Evolutionary conservation across 192 early-diverging fungal species (phyloP), one percentile per base, ranked within the genome.

Genomic region (Coemansia sp.): DNA sequence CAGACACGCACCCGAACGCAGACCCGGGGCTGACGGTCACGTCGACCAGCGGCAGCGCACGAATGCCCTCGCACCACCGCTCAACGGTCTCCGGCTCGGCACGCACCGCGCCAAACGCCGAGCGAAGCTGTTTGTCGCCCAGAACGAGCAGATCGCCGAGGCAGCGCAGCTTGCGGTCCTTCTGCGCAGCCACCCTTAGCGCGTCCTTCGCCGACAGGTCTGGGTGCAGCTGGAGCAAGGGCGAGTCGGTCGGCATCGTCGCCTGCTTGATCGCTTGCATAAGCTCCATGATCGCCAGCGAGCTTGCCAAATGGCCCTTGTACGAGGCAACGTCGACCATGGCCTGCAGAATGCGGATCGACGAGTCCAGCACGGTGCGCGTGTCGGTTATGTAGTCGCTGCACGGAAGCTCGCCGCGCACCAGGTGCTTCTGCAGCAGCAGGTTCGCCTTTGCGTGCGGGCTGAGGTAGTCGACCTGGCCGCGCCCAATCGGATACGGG

Each of bases 231-330:
- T 87, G 89, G 42, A 88, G 55, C 14, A 98, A 64, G 0, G 82
- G 66, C 10, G 93, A 94, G 27, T 92, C 86, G 0, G 86, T 77
- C 2, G 85, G 81, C 92, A 93, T 93, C 1, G 83, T 76, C 1
- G 89, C 95, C 73, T 96, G 95, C 77, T 98, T 98, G 60, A 98
- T 83, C 35, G 89, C 91, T 80, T 99, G 95, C 56, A 95, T 74
- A 56, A 95, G 79, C 48, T 84, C 81, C 86, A 98, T 93, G 16
- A 88, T 75, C 1, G 87, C 88, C 48, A 94, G 48, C 32, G 84
- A 73, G 0, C 86, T 85, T 4, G 55, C 58, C 48, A 92, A 47
- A 33, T 83, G 82, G 0, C 93, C 95, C 57, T 83, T 71, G 40
- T 74, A 80, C 44, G 86, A 84, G 2, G 89, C 91, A 21, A 94